Evolutionary conservation across 495 filamentous ascomycete genomes (phyloP).

Genomic region (Penicillium taxi): DNA sequence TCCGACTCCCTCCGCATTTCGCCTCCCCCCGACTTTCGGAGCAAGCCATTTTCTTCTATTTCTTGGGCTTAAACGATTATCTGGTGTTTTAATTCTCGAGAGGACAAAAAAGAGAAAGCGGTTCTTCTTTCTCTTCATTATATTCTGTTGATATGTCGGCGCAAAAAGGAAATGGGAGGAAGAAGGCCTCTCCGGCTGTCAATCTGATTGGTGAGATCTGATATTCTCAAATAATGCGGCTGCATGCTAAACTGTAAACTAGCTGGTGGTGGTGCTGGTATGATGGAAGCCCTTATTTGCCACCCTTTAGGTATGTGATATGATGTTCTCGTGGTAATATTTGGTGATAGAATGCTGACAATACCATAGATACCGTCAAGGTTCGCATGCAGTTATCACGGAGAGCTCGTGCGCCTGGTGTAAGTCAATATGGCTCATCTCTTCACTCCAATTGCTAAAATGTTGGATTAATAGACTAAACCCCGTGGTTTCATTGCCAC

Average conservation of each 20-base stretch:
- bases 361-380: slow-evolving; percentile 80
- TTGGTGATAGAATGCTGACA: slow-evolving; percentile 15
- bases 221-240: not conserved
- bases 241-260: slow-evolving; percentile 20
- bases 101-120: not conserved
- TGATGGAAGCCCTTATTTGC: slow-evolving; percentile 98
- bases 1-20: slow-evolving; percentile 20
- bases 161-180: slow-evolving; percentile 58
- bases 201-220: slow-evolving; percentile 74
- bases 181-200: slow-evolving; percentile 70
- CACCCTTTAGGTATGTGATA: slow-evolving; percentile 79
- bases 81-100: slow-evolving; percentile 4
- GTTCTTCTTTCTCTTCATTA: not conserved
- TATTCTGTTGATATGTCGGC: slow-evolving; percentile 56
- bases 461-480: slow-evolving; percentile 43
- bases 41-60: slow-evolving; percentile 3
- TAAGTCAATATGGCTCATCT: slow-evolving; percentile 31
- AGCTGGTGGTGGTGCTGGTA: slow-evolving; percentile 97
- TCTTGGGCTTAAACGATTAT: no score
- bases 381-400: slow-evolving; percentile 98
- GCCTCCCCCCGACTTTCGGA: slow-evolving; percentile 11
- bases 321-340: slow-evolving; percentile 2
- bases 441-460: slow-evolving; percentile 14
- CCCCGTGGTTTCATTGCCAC: slow-evolving; percentile 83
- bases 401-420: slow-evolving; percentile 72